These are phyloP conservation scores for Warburgia ugandensis DNA, from an alignment of 164 flowering plant genomes.

Conservation along the genomic window DNA sequence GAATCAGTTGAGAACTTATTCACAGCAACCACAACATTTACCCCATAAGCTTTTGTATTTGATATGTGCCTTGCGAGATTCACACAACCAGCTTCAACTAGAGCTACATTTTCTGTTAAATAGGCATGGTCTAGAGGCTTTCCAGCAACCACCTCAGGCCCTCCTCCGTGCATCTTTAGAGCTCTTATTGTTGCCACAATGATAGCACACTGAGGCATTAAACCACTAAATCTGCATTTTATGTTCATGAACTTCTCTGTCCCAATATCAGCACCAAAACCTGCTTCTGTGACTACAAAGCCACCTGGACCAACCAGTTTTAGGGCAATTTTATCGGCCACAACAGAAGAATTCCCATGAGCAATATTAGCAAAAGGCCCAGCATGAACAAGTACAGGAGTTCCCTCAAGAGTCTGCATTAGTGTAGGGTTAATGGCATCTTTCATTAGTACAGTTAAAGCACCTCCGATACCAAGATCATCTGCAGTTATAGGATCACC, in stretches of 20 bases:
- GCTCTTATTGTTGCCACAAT: constrained; percentile 97
- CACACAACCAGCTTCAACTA: constrained; percentile 94
- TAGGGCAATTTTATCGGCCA: constrained; percentile 91
- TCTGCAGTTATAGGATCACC: constrained; percentile 96
- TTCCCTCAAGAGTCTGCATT: constrained; percentile 99
- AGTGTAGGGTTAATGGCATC: constrained; percentile 96
- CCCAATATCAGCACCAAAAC: constrained; percentile 98
- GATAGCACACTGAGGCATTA: constrained; percentile 91
- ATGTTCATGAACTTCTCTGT: constrained; percentile 97
- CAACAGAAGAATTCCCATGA: constrained; percentile 95
- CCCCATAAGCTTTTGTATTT: constrained; percentile 83
- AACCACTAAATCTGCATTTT: constrained; percentile 85
- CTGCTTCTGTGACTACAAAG: constrained; percentile 98
- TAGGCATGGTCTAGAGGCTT: constrained; percentile 93
- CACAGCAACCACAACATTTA: constrained; percentile 90
- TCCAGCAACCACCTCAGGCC: constrained; percentile 94
- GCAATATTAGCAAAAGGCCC: constrained; percentile 99
- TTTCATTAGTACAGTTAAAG: constrained; percentile 92
- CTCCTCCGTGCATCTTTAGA: constrained; percentile 99
- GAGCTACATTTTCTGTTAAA: constrained; percentile 69
- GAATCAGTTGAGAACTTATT: constrained; percentile 90
- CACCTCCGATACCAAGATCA: constrained; percentile 98
- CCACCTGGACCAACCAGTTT: constrained; percentile 95
- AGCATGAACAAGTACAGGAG: constrained; percentile 98
- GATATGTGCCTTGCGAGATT: constrained; percentile 81